phyloP scores from a whole-genome alignment of 2,329 filamentous ascomycete genomes.

The Botrytis aclada region DNA sequence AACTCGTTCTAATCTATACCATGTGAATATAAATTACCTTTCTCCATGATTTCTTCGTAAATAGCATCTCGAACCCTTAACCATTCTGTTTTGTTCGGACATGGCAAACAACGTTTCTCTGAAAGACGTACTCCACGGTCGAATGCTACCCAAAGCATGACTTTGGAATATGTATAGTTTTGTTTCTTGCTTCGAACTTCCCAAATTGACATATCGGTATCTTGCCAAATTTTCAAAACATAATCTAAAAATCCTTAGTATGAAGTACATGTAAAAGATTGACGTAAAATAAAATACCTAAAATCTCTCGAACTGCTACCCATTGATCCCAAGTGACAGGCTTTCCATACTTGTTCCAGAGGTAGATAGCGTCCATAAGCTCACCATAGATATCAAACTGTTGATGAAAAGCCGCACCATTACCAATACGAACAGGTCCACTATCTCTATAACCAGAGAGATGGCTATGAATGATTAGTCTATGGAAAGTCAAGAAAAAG shows the following conservation, averaged over 20 bases:
- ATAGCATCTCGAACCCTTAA: slow-evolving; percentile 62
- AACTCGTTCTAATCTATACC: not conserved
- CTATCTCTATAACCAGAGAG: slow-evolving; percentile 71
- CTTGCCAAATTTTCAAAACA: slow-evolving; percentile 63
- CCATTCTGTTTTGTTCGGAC: slow-evolving; percentile 67
- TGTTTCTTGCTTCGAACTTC: slow-evolving; percentile 74
- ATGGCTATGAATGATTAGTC: slow-evolving; percentile 43
- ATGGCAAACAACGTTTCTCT: slow-evolving; percentile 73
- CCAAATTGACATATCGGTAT: slow-evolving; percentile 81
- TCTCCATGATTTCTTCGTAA: slow-evolving; percentile 76
- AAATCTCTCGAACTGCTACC: slow-evolving; percentile 65
- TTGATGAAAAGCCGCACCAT: slow-evolving; percentile 71
- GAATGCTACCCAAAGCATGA: slow-evolving; percentile 81
- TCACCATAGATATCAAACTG: slow-evolving; percentile 81
- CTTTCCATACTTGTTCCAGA: slow-evolving; percentile 78
- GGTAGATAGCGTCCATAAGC: slow-evolving; percentile 72
- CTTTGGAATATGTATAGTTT: slow-evolving; percentile 77
- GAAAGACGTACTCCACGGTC: slow-evolving; percentile 71
- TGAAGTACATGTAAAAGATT: not conserved
- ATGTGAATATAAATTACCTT: slow-evolving; percentile 42
- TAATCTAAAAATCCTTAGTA: slow-evolving; percentile 50
- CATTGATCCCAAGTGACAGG: slow-evolving; percentile 75
- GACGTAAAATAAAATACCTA: slow-evolving; percentile 42
- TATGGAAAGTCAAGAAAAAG: not conserved
- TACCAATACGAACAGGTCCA: slow-evolving; percentile 71